Evolutionary conservation across 495 filamentous ascomycete species (phyloP).

Genomic region (Neurospora sublineolata): DNA sequence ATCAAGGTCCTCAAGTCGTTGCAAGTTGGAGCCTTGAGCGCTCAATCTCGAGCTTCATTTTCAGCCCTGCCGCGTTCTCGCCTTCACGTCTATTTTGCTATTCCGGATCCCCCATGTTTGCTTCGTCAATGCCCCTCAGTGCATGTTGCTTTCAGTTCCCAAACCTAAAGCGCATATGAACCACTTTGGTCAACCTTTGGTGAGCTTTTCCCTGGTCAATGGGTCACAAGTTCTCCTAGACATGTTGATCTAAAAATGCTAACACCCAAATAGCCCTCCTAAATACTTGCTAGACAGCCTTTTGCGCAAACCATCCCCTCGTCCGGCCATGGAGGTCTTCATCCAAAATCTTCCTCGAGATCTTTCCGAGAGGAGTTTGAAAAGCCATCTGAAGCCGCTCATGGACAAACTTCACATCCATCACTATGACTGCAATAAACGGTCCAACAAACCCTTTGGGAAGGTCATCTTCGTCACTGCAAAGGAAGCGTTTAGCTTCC

Average conservation of each 20-base stretch:
- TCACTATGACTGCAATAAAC: constrained; percentile 27
- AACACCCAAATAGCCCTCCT: background rate
- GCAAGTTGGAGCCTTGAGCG: background rate
- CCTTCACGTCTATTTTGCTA: background rate
- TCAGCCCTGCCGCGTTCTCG: background rate
- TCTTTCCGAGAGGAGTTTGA: constrained; percentile 21
- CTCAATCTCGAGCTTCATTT: background rate
- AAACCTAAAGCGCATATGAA: background rate
- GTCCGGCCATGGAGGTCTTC: constrained; percentile 29
- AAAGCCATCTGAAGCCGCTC: constrained; percentile 20
- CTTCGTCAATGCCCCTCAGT: background rate
- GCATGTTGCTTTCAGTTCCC: background rate
- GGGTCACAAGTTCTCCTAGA: background rate
- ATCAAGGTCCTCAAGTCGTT: background rate
- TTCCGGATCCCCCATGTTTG: background rate
- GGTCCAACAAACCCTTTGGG: constrained; percentile 14
- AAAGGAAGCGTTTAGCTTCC: constrained; percentile 27
- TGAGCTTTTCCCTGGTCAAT: background rate
- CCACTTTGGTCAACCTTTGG: background rate
- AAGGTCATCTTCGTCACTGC: constrained; percentile 26
- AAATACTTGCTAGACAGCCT: background rate
- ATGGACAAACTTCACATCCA: constrained; percentile 23
- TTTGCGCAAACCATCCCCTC: background rate
- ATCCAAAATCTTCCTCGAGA: constrained; percentile 25
- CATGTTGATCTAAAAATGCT: background rate